These are phyloP conservation scores for Claviceps sp. DNA, from an alignment of 2,329 filamentous ascomycete species.

Conservation along the genomic window DNA sequence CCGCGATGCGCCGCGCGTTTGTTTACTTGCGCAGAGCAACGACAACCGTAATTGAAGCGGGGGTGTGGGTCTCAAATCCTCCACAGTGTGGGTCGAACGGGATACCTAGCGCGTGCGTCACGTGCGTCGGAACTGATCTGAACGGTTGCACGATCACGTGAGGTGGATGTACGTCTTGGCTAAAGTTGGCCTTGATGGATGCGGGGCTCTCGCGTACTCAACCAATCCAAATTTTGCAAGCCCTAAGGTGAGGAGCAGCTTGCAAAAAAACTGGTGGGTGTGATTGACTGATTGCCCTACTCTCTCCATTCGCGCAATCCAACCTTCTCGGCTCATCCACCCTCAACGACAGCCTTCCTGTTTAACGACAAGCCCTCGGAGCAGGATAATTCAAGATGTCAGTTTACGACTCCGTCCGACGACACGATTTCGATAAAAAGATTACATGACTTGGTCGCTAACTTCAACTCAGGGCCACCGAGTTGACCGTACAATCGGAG, in stretches of 20 bases:
- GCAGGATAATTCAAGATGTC: constrained; percentile 32
- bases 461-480: constrained; percentile 69
- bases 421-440: not conserved
- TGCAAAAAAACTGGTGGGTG: constrained; percentile 21
- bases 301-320: constrained; percentile 24
- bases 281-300: constrained; percentile 24
- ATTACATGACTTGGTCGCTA: constrained; percentile 13
- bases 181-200: too few relatives aligned
- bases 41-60: constrained; percentile 7
- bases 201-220: constrained; percentile 15
- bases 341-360: constrained; percentile 25
- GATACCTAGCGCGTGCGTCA: not conserved
- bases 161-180: not conserved
- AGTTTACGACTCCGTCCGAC: constrained; percentile 14
- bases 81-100: not conserved
- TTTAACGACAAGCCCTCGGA: constrained; percentile 24
- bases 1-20: constrained; percentile 22
- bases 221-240: constrained; percentile 27
- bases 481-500: constrained; percentile 99
- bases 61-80: not conserved
- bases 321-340: constrained; percentile 21
- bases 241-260: constrained; percentile 22
- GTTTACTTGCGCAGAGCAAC: constrained; percentile 21
- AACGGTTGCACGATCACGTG: not conserved
- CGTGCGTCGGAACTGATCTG: not conserved